phyloP scores from a whole-genome alignment of 768 basidiomycete species.

The Crucibulum laeve region DNA sequence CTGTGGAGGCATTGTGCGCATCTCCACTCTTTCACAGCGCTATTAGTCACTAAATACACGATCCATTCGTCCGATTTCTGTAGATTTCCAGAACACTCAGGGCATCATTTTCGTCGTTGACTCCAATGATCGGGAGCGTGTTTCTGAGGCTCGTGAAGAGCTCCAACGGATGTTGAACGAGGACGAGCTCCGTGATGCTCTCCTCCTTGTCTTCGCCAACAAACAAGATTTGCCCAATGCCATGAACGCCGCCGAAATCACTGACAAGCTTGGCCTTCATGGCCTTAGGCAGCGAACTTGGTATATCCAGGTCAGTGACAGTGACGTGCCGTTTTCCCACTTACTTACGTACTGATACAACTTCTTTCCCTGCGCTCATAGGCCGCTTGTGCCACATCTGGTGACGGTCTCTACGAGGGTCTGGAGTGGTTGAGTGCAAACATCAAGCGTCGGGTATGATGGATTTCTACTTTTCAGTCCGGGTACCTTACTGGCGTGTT shows the following conservation, averaged over 20 bases:
- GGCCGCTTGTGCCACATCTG: constrained; percentile 98
- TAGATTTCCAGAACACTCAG: constrained; percentile 99
- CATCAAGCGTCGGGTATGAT: constrained; percentile 81
- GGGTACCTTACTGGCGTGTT: constrained; percentile 50
- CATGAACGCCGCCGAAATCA: constrained; percentile 99
- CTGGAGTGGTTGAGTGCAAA: constrained; percentile 94
- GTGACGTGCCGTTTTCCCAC: constrained; percentile 6
- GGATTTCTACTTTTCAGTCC: constrained; percentile 20
- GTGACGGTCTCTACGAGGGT: constrained; percentile 98
- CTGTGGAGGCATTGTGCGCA: constrained; percentile 99
- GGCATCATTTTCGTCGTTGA: constrained; percentile 99
- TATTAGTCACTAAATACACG: constrained; percentile 10
- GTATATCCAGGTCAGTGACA: constrained; percentile 83
- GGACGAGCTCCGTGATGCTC: constrained; percentile 97
- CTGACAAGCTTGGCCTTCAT: constrained; percentile 98
- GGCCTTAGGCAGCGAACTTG: constrained; percentile 95
- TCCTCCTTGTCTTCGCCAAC: constrained; percentile 99
- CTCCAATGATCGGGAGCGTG: constrained; percentile 99
- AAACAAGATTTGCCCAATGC: constrained; percentile 99
- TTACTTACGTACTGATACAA: constrained; percentile 11
- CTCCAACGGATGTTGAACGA: constrained; percentile 99
- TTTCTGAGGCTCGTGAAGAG: constrained; percentile 97
- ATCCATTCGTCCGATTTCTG: constrained; percentile 10
- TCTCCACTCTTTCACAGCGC: constrained; percentile 12
- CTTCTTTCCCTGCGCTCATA: constrained; percentile 28